Percentiles rank a stretch among this genome's conserved stretches.
These are phyloP conservation scores for Cadophora sp. DNA, from an alignment of 2,329 filamentous ascomycete genomes.

Conservation along the genomic window DNA sequence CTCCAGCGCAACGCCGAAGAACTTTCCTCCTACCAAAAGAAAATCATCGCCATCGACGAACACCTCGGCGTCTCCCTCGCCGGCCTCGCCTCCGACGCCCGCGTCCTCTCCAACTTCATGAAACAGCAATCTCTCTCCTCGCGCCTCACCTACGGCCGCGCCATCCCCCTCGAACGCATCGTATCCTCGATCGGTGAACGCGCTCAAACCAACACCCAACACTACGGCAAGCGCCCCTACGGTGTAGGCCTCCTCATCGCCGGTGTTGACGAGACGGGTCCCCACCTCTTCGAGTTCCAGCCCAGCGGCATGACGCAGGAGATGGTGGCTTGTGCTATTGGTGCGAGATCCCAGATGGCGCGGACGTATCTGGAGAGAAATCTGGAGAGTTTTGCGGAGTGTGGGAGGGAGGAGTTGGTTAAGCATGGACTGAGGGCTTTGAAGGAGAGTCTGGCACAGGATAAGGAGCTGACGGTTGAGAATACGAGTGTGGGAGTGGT, in stretches of 20 bases:
- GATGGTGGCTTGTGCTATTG: conserved; percentile 96
- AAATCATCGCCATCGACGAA: conserved; percentile 95
- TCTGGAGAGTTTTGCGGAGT: conserved; percentile 80
- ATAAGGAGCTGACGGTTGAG: conserved; percentile 96
- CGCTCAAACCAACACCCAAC: conserved; percentile 96
- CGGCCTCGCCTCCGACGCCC: conserved; percentile 95
- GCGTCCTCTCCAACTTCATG: conserved; percentile 99
- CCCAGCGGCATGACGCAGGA: conserved; percentile 95
- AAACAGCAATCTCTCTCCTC: conserved; percentile 98
- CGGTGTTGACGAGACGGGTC: conserved; percentile 91
- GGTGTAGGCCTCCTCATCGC: conserved; percentile 92
- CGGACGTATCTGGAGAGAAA: conserved; percentile 95
- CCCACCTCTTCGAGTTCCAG: conserved; percentile 98
- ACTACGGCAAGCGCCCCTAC: conserved; percentile 96
- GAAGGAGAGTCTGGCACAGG: conserved; percentile 95
- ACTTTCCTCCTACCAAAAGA: conserved; percentile 99
- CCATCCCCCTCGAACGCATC: conserved; percentile 88
- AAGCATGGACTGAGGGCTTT: conserved; percentile 88
- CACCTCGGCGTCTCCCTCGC: conserved; percentile 96
- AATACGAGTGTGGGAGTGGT: conserved; percentile 93
- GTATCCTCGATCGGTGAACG: conserved; percentile 94
- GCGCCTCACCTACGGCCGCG: conserved; percentile 92
- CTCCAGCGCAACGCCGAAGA: conserved; percentile 95
- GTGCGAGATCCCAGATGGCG: conserved; percentile 95
- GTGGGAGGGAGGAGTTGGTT: conserved; percentile 83